Evolutionary conservation across 495 filamentous ascomycete species (phyloP), one percentile per base, ranked within the genome.

Genomic region (Penicillium chermesinum): DNA sequence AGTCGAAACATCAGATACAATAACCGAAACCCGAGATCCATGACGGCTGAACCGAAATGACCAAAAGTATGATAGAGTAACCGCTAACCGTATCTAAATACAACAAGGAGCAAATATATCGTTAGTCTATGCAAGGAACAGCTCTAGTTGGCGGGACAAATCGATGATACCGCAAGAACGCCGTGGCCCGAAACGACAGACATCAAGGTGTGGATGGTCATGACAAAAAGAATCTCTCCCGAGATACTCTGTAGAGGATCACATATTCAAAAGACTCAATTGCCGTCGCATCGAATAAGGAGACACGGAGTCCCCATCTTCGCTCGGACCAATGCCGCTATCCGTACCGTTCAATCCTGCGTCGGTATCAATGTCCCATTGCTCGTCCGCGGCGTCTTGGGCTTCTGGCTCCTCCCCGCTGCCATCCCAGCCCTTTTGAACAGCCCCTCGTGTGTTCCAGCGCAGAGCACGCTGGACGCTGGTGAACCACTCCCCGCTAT

Each of bases 381-480:
- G 70, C 13, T 71, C 76, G 17, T 77, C 78, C 41, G 72, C 74
- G 9, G 54, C 60, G 2, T 67, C 65, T 43, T 58, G 67, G 45
- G 32, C 64, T 18, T 37, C 43, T 74, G 30, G 38, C 13, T 2
- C 41, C 47, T 57, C 57, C 2, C 48, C 62, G 15, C 57, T 63
- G 6, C 73, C 76, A 20, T 81, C 79, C 72, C 87, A 95, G 35
- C 76, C 82, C 63, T 94, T 94, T 68, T 96, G 90, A 49, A 83
- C 79, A 10, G 89, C 89, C 17, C 86, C 87, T 42, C 93, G 78
- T 9, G 80, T 87, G 63, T 96, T 96, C 93, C 93, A 98, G 40
- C 90, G 79, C 48, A 98, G 76, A 1, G 93, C 95, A 34, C 91
- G 78, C 39, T 84, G 84, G 17, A 98, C 86, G 58, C 87, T 91